Base-by-base conservation (phyloP, 768 basidiomycete species). In the Auricularia sp. region DNA sequence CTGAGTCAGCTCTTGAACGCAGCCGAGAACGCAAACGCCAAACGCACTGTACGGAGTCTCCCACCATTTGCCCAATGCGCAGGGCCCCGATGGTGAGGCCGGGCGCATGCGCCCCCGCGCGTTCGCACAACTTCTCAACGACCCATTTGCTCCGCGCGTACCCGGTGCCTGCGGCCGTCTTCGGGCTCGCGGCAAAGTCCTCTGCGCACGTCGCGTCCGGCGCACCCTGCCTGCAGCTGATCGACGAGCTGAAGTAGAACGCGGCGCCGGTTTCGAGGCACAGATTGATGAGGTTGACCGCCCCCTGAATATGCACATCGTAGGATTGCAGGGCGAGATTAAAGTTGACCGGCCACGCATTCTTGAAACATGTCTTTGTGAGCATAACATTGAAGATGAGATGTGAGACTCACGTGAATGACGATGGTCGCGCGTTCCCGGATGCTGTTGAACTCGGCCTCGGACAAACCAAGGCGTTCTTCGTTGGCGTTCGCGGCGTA, bases 281-380 rank as follows among this genome's bases (percentile, higher is more conserved):
- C 8, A 84, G 76, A 58, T 80, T 79, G 61, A 84, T 76, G 21
- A 84, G 70, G 70, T 84, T 81, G 64, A 78, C 71, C 4, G 77
- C 81, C 7, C 82, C 81, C 2, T 78, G 77, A 63, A 84, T 72
- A 68, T 83, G 82, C 8, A 75, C 71, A 59, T 80, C 80, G 60
- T 80, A 82, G 18, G 79, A 80, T 12, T 74, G 72, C 58, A 80
- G 72, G 59, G 72, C 73, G 44, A 83, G 71, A 61, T 76, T 78
- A 66, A 85, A 84, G 70, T 84, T 84, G 64, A 84, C 83, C 1
- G 80, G 77, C 83, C 83, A 84, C 8, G 81, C 82, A 61, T 80
- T 83, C 80, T 81, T 61, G 21, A 36, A 18, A 56, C 29, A 61
- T 11, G 21, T n/a, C n/a, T 34, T 39, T n/a, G 29, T 62, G 10